Conservation (phyloP, 2,329 filamentous ascomycete species). For the Diaporthe sp. region DNA sequence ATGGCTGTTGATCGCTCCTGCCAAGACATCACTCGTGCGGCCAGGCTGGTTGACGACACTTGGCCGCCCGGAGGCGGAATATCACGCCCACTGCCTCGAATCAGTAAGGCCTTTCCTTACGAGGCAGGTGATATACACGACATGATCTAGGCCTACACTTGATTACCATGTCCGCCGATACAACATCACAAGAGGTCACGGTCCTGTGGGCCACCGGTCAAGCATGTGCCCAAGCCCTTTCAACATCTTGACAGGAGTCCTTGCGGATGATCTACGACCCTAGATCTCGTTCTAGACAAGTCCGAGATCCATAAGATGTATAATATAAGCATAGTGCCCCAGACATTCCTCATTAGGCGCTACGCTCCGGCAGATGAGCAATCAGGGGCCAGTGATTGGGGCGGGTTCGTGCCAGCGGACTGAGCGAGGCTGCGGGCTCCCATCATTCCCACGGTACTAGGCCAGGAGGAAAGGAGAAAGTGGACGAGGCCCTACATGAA, state of each 20-base stretch:
- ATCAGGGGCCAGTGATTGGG: conserved; percentile 26
- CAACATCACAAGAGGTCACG: neutral
- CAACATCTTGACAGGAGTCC: conserved; percentile 2
- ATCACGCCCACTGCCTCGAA: neutral
- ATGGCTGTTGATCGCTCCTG: conserved; percentile 17
- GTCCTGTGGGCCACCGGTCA: neutral
- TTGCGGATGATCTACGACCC: conserved; percentile 15
- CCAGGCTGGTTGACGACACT: conserved; percentile 31
- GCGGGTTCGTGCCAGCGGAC: neutral
- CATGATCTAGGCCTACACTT: neutral
- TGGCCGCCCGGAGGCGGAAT: conserved; percentile 19
- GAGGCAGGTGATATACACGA: conserved; percentile 24
- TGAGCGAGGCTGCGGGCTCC: neutral
- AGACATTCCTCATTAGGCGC: conserved; percentile 12
- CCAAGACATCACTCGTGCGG: conserved; percentile 15
- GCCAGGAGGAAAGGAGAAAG: neutral
- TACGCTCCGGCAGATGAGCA: conserved; percentile 4
- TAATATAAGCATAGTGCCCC: conserved; percentile 27
- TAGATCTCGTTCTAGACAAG: neutral
- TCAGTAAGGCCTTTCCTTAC: conserved; percentile 14
- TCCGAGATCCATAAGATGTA: conserved; percentile 26
- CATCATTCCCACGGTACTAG: neutral
- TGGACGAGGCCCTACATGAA: neutral
- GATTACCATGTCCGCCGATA: neutral
- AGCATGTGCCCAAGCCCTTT: conserved; percentile 13